phyloP scores from a whole-genome alignment of 2,329 filamentous ascomycete genomes.

The Colletotrichum horii region DNA sequence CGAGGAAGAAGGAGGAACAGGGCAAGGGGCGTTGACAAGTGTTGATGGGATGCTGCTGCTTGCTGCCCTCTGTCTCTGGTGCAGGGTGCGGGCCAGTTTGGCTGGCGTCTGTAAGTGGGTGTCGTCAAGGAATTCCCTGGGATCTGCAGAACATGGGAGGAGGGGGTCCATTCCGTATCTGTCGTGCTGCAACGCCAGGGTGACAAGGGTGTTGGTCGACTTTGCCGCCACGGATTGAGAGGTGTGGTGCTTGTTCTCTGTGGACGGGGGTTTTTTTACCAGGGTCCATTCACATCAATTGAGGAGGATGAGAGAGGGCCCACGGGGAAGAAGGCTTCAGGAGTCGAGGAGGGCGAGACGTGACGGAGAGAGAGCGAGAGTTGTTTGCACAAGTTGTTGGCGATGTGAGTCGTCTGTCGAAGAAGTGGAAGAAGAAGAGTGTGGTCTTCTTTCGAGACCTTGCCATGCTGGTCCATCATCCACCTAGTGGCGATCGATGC shows the following conservation, averaged over 20 bases:
- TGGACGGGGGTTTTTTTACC: background rate
- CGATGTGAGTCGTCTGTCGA: background rate
- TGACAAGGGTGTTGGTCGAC: conserved; percentile 9
- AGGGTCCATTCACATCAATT: background rate
- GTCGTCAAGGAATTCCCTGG: conserved; percentile 14
- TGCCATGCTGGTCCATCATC: background rate
- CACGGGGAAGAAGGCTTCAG: background rate
- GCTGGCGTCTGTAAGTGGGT: background rate
- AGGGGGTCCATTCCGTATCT: conserved; percentile 17
- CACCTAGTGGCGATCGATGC: background rate
- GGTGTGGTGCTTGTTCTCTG: background rate
- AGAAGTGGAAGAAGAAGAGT: background rate
- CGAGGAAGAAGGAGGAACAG: background rate
- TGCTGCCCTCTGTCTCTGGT: background rate
- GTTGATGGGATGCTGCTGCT: background rate
- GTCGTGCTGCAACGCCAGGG: conserved; percentile 20
- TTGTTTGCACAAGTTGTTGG: background rate
- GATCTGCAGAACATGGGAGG: conserved; percentile 15
- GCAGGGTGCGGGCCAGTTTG: background rate
- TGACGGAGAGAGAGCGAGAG: background rate
- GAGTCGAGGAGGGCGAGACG: background rate
- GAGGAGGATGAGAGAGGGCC: background rate
- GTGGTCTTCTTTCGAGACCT: background rate
- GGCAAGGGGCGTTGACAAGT: background rate
- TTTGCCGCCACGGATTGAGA: conserved; percentile 9